Base-by-base conservation (phyloP, 2,329 filamentous ascomycete species). In the Calycina herbarum region DNA sequence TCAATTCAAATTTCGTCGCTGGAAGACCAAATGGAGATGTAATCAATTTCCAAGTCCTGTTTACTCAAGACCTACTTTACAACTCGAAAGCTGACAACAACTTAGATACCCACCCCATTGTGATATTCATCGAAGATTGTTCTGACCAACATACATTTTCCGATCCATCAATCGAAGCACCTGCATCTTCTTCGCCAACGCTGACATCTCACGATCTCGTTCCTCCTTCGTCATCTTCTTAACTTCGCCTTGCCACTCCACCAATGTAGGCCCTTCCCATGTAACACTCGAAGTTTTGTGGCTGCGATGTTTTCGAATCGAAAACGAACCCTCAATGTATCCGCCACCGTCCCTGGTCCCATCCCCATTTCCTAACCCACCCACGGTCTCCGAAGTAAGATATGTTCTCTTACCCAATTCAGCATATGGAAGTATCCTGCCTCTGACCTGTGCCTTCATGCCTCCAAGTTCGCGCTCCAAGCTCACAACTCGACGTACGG, bases 161-260 rank as follows among this genome's bases (percentile, higher is more conserved):
- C 48, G 20, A 54, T 54, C 24, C 48, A 54, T 27, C 48, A 54
- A 27, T 24, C 20, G 48, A 54, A 54, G 20, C 1, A 54, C 24
- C 4, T 24, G 48, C 48, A 54, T 24, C 24, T 54, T 54, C 48
- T 10, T 54, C 20, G 10, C 48, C 48, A 54, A 27, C 48, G n/a
- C 24, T 2, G 48, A 24, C 48, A 54, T 13, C 20, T 54, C 48
- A 11, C 24, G 20, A 54, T 54, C 48, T 7, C 20, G 10, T 27
- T 54, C 48, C n/a, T 54, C 48, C 24, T 24, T 54, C 11, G 48
- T 54, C 48, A 54, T 54, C 48, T 13, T 54, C 10, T 54, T 54
- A 54, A 54, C 20, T 5, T 54, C 48, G 20, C 10, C 20, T 3
- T 54, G 48, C 48, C 48, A 54, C 7, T 54, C 48, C 20, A 24